Base-by-base conservation (phyloP, 495 filamentous ascomycete species). In the Aspergillus funiculosus region DNA sequence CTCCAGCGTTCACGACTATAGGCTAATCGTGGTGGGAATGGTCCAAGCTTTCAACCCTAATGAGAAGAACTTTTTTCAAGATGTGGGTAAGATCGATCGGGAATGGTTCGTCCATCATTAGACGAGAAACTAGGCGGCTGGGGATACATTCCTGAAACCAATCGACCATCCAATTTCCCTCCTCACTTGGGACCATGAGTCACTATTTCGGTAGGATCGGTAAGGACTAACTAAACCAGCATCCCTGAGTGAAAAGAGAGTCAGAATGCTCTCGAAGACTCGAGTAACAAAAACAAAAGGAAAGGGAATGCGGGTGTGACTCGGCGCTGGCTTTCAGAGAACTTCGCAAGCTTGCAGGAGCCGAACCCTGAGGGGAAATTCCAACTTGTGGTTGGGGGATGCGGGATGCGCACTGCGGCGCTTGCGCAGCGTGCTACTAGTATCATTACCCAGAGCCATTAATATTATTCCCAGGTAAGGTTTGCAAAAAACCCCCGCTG, bases 11-110 rank as follows among this genome's bases (percentile, higher is more conserved):
- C n/a, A n/a, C n/a, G n/a, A n/a, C n/a, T 32, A 15, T 14, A 15
- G 17, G 26, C 40, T 26, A 45, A 34, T 51, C 18, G 15, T 13
- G 42, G 20, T 14, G 13, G 9, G 18, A 40, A 7, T 50, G 32
- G 47, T 24, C 39, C 47, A 44, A 38, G 39, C 47, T 44, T 29
- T 15, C 29, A 14, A n/a, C 31, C 20, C 11, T 19, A 15, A 50
- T 29, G 17, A 14, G 30, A 17, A 22, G 24, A 20, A 4, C 22
- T 11, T 8, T 49, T 28, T 7, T 19, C 18, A n/a, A n/a, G 26
- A 31, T 43, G 18, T 18, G 26, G 25, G 31, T 19, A 9, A 43
- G 26, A 27, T 31, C 9, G 38, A 41, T 26, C 38, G 11, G 22
- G 9, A 41, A 40, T 20, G 13, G 31, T 34, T 34, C 31, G 31